Evolutionary conservation across 805 yeast species (phyloP).

Genomic region (Starmerella kuoi): DNA sequence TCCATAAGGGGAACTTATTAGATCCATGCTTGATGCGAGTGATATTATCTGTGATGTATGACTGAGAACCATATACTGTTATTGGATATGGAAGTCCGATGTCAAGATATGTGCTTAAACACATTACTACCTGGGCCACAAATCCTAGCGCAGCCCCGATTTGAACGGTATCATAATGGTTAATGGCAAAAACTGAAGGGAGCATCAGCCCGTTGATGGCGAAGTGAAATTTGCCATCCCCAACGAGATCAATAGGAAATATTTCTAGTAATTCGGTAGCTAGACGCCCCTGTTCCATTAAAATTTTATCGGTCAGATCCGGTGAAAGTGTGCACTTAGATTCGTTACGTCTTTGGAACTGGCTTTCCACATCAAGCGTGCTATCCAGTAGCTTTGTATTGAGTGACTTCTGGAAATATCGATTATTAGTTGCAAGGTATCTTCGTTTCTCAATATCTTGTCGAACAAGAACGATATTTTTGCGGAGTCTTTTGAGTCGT

Average conservation of each 20-base stretch:
- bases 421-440: background rate
- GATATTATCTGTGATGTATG: slow-evolving; percentile 40
- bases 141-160: slow-evolving; percentile 41
- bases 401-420: background rate
- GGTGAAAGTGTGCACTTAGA: background rate
- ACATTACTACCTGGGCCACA: slow-evolving; percentile 33
- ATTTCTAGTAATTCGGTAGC: slow-evolving; percentile 23
- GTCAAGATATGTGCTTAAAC: slow-evolving; percentile 34
- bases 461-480: background rate
- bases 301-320: slow-evolving; percentile 1
- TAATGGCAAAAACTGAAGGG: slow-evolving; percentile 25
- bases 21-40: slow-evolving; percentile 32
- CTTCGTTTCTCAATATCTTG: background rate
- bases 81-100: slow-evolving; percentile 41
- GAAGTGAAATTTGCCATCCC: slow-evolving; percentile 23
- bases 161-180: slow-evolving; percentile 30
- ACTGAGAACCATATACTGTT: slow-evolving; percentile 37
- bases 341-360: background rate
- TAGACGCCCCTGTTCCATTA: slow-evolving; percentile 24
- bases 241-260: slow-evolving; percentile 27
- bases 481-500: slow-evolving; percentile 5
- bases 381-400: background rate
- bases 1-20: slow-evolving; percentile 38
- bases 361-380: background rate
- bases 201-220: slow-evolving; percentile 30